These are phyloP conservation scores for Penicillium ucsense DNA, from an alignment of 495 filamentous ascomycete genomes.

Conservation along the genomic window DNA sequence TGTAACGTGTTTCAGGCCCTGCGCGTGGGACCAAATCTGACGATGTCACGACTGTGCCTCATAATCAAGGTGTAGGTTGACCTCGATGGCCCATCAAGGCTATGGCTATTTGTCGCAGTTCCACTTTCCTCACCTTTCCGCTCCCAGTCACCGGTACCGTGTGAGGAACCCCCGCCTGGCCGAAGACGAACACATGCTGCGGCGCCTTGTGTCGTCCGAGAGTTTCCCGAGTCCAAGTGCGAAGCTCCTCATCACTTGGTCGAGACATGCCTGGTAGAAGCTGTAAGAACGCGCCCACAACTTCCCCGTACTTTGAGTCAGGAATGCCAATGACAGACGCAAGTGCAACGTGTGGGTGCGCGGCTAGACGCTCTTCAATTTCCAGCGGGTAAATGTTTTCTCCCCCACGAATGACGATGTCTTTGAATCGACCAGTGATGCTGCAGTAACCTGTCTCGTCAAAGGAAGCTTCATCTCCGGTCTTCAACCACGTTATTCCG, in stretches of 20 bases:
- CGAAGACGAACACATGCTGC: slow-evolving; percentile 55
- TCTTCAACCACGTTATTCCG: slow-evolving; percentile 55
- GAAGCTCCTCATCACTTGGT: slow-evolving; percentile 41
- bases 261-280: slow-evolving; percentile 16
- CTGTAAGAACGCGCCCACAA: slow-evolving; percentile 52
- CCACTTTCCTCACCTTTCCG: slow-evolving; percentile 62
- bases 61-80: too few relatives aligned
- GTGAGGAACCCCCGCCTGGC: slow-evolving; percentile 45
- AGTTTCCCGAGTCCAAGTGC: slow-evolving; percentile 48
- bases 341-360: slow-evolving; percentile 43
- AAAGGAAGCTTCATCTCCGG: slow-evolving; percentile 62
- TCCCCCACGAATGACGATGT: slow-evolving; percentile 74
- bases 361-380: slow-evolving; percentile 56
- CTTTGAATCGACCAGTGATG: slow-evolving; percentile 70
- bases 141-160: slow-evolving; percentile 57
- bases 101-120: slow-evolving; percentile 49
- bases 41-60: too few relatives aligned
- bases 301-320: slow-evolving; percentile 56
- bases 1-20: too few relatives aligned
- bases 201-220: slow-evolving; percentile 62
- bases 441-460: slow-evolving; percentile 52
- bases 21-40: too few relatives aligned
- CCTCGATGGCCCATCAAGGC: slow-evolving; percentile 28
- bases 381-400: slow-evolving; percentile 77
- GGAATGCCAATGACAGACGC: slow-evolving; percentile 56